These are phyloP conservation scores for Lagenidium sp. DNA, from an alignment of 352 stramenopile genomes.

Conservation along the genomic window DNA sequence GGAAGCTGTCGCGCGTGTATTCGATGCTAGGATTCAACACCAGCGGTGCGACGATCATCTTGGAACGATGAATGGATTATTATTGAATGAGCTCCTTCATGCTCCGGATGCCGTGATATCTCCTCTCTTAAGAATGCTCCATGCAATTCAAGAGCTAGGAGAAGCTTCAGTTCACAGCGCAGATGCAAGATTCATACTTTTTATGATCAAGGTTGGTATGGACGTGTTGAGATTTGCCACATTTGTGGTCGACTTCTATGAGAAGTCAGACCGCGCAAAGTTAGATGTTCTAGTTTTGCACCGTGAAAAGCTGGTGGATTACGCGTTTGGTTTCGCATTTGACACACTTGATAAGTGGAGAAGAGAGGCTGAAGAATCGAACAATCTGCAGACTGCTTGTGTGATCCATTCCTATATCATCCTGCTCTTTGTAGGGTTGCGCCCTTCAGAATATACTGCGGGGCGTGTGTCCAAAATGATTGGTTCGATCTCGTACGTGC, in stretches of 20 bases:
- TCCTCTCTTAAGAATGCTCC: slow-evolving; percentile 74
- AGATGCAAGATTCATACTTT: slow-evolving; percentile 80
- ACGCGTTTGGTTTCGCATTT: slow-evolving; percentile 61
- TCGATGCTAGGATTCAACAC: slow-evolving; percentile 65
- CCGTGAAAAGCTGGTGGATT: slow-evolving; percentile 42
- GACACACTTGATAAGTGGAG: slow-evolving; percentile 73
- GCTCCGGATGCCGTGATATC: slow-evolving; percentile 84
- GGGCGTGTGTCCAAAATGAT: slow-evolving; percentile 64
- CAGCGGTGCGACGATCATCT: slow-evolving; percentile 86
- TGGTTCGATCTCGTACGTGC: slow-evolving; percentile 79
- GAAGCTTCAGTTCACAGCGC: slow-evolving; percentile 77
- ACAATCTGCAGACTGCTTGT: slow-evolving; percentile 75
- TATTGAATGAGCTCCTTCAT: slow-evolving; percentile 98
- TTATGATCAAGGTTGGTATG: slow-evolving; percentile 80
- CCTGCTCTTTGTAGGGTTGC: slow-evolving; percentile 63
- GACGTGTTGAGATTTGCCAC: slow-evolving; percentile 75
- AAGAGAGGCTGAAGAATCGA: slow-evolving; percentile 49
- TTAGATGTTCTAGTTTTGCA: slow-evolving; percentile 23
- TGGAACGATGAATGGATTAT: slow-evolving; percentile 92
- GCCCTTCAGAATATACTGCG: slow-evolving; percentile 51
- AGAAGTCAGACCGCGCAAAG: neutral
- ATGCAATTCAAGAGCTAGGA: slow-evolving; percentile 71
- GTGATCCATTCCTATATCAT: slow-evolving; percentile 82
- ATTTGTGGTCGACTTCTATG: slow-evolving; percentile 48
- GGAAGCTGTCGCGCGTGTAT: slow-evolving; percentile 62